Evolutionary conservation across 2,329 filamentous ascomycete species (phyloP).

Genomic region (Xylaria sp.): DNA sequence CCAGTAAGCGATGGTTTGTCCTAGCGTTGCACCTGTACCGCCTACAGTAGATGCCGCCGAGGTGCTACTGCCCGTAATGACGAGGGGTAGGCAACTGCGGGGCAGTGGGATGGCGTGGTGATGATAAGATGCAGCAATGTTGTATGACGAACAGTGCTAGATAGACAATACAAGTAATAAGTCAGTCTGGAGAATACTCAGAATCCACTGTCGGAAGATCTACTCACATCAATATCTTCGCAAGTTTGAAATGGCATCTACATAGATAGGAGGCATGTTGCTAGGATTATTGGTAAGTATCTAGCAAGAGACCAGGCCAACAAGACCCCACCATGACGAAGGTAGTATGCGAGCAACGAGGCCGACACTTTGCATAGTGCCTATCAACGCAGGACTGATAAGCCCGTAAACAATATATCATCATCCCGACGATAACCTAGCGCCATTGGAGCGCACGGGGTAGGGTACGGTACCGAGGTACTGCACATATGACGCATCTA

Average conservation of each 20-base stretch:
- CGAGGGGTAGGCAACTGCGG: slow-evolving; percentile 38
- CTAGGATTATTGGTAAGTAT: background rate
- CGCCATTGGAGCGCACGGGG: background rate
- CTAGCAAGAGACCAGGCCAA: too few species aligned
- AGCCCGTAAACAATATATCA: background rate
- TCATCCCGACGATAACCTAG: slow-evolving; percentile 13
- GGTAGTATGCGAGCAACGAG: background rate
- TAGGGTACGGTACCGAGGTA: too few species aligned
- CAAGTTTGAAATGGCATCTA: background rate
- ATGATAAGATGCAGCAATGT: slow-evolving; percentile 3
- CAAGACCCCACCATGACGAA: too few species aligned
- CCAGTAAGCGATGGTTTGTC: slow-evolving; percentile 64
- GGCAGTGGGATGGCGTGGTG: slow-evolving; percentile 15
- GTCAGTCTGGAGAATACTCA: background rate
- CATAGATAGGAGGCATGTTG: background rate
- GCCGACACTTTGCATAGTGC: background rate
- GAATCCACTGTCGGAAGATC: background rate
- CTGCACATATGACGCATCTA: background rate
- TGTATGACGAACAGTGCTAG: background rate
- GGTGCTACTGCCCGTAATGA: background rate
- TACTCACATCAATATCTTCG: background rate
- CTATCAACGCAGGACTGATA: background rate
- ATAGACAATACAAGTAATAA: background rate
- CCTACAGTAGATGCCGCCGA: background rate
- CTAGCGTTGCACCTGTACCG: background rate